A percentile compares a stretch with the other conserved stretches of the same genome.
These are phyloP conservation scores for Castanospermum australe DNA, from an alignment of 306 rosid genomes.

Conservation along the genomic window DNA sequence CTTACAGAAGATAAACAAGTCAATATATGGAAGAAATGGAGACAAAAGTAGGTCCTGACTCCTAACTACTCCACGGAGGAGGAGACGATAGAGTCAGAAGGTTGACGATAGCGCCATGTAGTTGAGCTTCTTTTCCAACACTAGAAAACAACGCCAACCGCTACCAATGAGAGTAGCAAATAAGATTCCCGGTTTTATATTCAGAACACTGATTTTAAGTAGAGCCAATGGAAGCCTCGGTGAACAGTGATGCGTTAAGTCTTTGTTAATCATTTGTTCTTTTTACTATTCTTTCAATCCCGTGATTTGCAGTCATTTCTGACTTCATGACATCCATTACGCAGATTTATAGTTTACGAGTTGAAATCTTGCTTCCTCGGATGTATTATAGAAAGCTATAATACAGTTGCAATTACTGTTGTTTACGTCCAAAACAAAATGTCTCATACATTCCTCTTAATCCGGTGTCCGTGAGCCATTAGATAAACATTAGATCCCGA, in stretches of 20 bases:
- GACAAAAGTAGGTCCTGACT: constrained; percentile 51
- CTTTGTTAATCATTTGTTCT: constrained; percentile 20
- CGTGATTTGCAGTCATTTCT: constrained; percentile 34
- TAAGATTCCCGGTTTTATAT: constrained; percentile 13
- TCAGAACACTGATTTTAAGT: background rate
- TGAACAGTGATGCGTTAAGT: background rate
- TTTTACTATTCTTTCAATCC: background rate
- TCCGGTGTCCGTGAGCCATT: background rate
- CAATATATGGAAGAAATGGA: constrained; percentile 9
- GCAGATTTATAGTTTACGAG: constrained; percentile 8
- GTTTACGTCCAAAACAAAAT: background rate
- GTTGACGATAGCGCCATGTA: constrained; percentile 57
- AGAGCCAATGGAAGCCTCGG: constrained; percentile 20
- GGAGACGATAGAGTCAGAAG: constrained; percentile 30
- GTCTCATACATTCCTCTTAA: background rate
- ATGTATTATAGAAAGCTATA: constrained; percentile 1
- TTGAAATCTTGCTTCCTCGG: background rate
- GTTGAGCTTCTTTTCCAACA: constrained; percentile 62
- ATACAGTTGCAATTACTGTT: constrained; percentile 12
- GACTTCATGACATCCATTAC: constrained; percentile 6
- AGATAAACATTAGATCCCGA: background rate
- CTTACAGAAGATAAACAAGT: background rate
- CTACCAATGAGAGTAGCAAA: constrained; percentile 38
- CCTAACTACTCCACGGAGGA: constrained; percentile 47
- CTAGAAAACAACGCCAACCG: constrained; percentile 55